Evolutionary conservation across 2,329 filamentous ascomycete genomes (phyloP), one percentile per base, ranked within the genome.

Genomic region (Ciborinia camelliae): DNA sequence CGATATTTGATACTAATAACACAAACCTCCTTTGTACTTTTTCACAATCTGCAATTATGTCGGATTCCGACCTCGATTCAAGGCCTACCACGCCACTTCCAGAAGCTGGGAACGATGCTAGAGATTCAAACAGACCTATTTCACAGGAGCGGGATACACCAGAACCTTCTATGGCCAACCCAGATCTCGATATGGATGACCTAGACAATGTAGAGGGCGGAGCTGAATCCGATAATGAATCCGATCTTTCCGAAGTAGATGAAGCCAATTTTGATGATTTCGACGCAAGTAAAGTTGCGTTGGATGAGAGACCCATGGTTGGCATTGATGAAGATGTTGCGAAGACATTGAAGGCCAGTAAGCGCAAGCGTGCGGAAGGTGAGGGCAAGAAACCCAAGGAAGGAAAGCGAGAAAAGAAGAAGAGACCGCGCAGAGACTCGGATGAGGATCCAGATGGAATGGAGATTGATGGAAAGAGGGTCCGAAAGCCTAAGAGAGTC

Each of bases 211-310:
- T 62, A 39, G 62, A 65, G 20, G 62, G 48, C 5, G 41, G 57
- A 45, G 58, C 70, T 28, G 68, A 69, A 53, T 65, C 76, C 52
- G 76, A 78, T n/a, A 78, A 80, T 53, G 79, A 80, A 55, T 73
- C 74, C 9, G 85, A 87, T 47, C 81, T 90, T 1, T 89, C 86
- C 28, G 87, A 90, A 73, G 85, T 89, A 68, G 87, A 90, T 71
- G 87, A 89, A 72, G 82, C 88, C 63, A 84, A 90, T 71, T 88
- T 90, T 67, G 86, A 85, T 68, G 86, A 90, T 68, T 90, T 89
- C 76, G 86, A 90, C 68, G 84, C 86, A 12, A 81, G 84, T 51
- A 85, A 82, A 7, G 85, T 85, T 66, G 84, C 86, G 58, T 82
- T 87, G 47, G 85, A 87, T 73, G 82, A 87, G 73, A 81, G 84